Evolutionary conservation across 1,139 yeast genomes (phyloP), one percentile per base, ranked within the genome.

Genomic region (Yamadazyma jaroonii): DNA sequence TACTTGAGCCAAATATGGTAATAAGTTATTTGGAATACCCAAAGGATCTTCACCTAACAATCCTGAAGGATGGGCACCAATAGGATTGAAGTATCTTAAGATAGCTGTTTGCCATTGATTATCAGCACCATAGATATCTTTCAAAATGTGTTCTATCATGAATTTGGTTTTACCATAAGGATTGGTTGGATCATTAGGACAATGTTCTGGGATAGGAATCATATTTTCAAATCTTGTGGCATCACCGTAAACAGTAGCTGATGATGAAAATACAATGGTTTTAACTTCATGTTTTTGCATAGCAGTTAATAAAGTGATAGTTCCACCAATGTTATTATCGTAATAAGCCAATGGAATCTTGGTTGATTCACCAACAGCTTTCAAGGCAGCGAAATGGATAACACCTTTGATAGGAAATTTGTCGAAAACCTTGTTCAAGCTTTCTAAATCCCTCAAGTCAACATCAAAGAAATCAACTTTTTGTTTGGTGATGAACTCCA

Each of bases 241-340:
- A 56, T 84, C 94, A 12, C 95, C 95, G 53, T 85, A 85, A 9
- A 85, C 94, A 9, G 95, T 85, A 10, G 95, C 94, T 21, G 88
- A 80, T 2, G 90, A 83, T 30, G 86, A 79, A 58, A 85, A 84
- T 8, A 85, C 90, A 47, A 86, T 62, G n/a, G 74, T 72, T 42
- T 68, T 65, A 36, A 82, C 79, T n/a, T 57, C 44, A 41, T 68
- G 52, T 12, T 52, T 56, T 32, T 66, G 59, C 77, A 82, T 75
- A 10, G 73, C 77, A 43, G 72, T 67, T 46, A 85, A 57, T 45
- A 86, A 66, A 40, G 65, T 73, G 45, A 83, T 59, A 21, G 92
- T 79, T 24, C 94, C 92, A 23, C 64, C 57, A 27, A 85, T 78
- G 52, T 85, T 85, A 56, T 82, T 82, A 39, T 78, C 79, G 57